A percentile compares a stretch with the other conserved stretches of the same genome.
phyloP scores from a whole-genome alignment of 495 filamentous ascomycete species.

The Glarea lozoyensis region DNA sequence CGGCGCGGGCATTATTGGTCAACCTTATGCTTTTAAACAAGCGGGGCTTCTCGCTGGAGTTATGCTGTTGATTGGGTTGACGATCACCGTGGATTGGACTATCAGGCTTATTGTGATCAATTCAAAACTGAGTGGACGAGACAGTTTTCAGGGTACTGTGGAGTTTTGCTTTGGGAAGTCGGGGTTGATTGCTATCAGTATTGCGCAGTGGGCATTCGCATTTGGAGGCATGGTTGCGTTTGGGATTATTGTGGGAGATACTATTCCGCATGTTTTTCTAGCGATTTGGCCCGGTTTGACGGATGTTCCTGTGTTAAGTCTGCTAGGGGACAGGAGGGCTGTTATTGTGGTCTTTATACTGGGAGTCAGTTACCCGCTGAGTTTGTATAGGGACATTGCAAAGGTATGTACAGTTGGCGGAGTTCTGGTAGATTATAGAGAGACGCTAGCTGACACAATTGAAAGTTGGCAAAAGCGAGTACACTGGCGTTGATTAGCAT shows the following conservation, averaged over 20 bases:
- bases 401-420: conserved; percentile 50
- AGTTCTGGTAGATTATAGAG: neutral
- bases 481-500: conserved; percentile 87
- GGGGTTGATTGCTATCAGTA: conserved; percentile 80
- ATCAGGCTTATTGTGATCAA: conserved; percentile 95
- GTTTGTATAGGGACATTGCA: conserved; percentile 91
- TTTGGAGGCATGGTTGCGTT: conserved; percentile 99
- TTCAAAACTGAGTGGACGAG: conserved; percentile 83
- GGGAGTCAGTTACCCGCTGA: conserved; percentile 83
- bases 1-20: conserved; percentile 94
- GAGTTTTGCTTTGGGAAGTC: conserved; percentile 84
- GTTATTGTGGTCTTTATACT: conserved; percentile 81
- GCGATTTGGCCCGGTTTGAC: conserved; percentile 72
- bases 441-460: conserved; percentile 22
- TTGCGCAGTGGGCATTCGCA: conserved; percentile 96
- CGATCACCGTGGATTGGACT: conserved; percentile 88
- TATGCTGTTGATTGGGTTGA: conserved; percentile 67
- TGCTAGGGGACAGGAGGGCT: conserved; percentile 69
- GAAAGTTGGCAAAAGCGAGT: conserved; percentile 86
- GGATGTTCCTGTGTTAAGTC: conserved; percentile 66
- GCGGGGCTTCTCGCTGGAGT: conserved; percentile 77
- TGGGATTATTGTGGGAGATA: conserved; percentile 93
- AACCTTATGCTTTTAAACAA: conserved; percentile 89
- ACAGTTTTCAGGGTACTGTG: conserved; percentile 90
- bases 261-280: conserved; percentile 79